Conservation (phyloP, 345 rosid species). For the Atalantia buxifolia region DNA sequence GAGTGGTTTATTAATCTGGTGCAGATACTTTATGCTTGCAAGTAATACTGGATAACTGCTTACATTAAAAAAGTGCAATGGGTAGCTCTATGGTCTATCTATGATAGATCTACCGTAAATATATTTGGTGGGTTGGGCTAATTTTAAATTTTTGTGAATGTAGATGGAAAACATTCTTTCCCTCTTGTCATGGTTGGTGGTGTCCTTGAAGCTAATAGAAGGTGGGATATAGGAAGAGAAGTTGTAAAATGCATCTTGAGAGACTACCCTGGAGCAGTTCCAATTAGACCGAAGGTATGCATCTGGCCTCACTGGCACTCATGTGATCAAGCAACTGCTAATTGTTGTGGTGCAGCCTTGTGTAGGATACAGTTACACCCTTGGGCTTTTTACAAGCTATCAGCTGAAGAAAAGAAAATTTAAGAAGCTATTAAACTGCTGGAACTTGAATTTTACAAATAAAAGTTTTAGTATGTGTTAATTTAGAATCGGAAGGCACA, state of each 20-base stretch:
- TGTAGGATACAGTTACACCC: not conserved
- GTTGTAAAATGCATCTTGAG: conserved; percentile 48
- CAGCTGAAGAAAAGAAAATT: not conserved
- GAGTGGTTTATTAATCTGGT: not conserved
- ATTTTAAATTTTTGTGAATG: conserved; percentile 10
- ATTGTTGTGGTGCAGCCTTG: not conserved
- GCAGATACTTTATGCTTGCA: not conserved
- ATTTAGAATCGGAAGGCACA: too few species aligned
- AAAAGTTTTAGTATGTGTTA: too few species aligned
- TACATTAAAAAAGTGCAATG: not conserved
- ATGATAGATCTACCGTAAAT: not conserved
- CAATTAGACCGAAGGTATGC: conserved; percentile 66
- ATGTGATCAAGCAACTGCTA: not conserved
- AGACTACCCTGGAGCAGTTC: conserved; percentile 46
- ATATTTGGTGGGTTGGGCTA: conserved; percentile 1
- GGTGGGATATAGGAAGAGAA: conserved; percentile 74
- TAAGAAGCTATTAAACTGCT: too few species aligned
- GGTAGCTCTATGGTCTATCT: not conserved
- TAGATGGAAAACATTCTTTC: conserved; percentile 58
- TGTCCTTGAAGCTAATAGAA: conserved; percentile 62
- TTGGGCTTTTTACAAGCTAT: not conserved
- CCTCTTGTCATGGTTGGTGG: conserved; percentile 87
- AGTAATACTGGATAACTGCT: not conserved
- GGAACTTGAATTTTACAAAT: too few species aligned
- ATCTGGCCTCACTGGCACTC: not conserved